These are phyloP conservation scores for Plenodomus biglobosus DNA, from an alignment of 2,329 filamentous ascomycete species.

Conservation along the genomic window DNA sequence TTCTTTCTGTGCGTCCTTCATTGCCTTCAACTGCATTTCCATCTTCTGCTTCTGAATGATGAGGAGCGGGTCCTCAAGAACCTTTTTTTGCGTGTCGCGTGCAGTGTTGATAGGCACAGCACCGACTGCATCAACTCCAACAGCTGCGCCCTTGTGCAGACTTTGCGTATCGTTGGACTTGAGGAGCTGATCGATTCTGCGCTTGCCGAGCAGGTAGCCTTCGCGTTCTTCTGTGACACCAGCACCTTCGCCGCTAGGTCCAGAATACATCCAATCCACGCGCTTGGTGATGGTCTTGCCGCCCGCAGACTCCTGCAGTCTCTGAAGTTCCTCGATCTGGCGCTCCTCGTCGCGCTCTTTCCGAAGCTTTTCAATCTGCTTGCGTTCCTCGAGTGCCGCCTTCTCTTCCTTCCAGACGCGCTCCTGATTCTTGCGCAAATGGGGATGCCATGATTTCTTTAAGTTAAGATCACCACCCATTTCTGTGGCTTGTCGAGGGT, in stretches of 20 bases:
- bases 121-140: constrained; percentile 54
- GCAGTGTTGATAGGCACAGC: constrained; percentile 67
- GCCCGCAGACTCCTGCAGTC: constrained; percentile 84
- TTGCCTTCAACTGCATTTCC: constrained; percentile 61
- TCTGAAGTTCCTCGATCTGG: constrained; percentile 86
- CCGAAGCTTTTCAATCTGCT: constrained; percentile 85
- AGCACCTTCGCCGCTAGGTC: constrained; percentile 73
- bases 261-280: constrained; percentile 98
- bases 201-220: constrained; percentile 87
- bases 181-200: constrained; percentile 83
- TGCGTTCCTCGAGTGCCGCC: constrained; percentile 90
- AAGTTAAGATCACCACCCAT: constrained; percentile 97
- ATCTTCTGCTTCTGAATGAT: constrained; percentile 88
- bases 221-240: constrained; percentile 79
- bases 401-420: constrained; percentile 90
- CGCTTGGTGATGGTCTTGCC: constrained; percentile 77
- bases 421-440: constrained; percentile 85
- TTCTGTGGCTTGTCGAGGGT: constrained; percentile 42
- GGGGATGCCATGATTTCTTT: constrained; percentile 87
- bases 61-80: constrained; percentile 85
- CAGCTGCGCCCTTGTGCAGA: constrained; percentile 65
- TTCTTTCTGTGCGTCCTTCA: constrained; percentile 55
- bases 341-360: constrained; percentile 95
- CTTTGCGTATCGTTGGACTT: constrained; percentile 71
- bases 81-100: constrained; percentile 80